A percentile compares a stretch with the other conserved stretches of the same genome.
phyloP scores from a whole-genome alignment of 2,329 filamentous ascomycete species.

The Aspergillus candidus region DNA sequence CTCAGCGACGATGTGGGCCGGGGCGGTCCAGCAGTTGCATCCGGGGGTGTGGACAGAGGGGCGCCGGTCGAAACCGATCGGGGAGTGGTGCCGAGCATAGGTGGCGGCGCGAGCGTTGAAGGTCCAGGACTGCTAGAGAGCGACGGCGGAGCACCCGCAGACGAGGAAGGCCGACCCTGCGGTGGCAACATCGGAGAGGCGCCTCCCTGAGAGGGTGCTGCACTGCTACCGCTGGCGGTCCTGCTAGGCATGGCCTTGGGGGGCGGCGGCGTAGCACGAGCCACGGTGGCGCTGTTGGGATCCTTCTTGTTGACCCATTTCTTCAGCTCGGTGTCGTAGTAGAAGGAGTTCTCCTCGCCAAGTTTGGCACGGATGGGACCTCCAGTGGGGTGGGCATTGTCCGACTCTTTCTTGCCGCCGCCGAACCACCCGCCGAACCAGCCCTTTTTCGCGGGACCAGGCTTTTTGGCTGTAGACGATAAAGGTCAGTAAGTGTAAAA shows the following conservation, averaged over 20 bases:
- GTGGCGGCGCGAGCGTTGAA: slow-evolving; percentile 25
- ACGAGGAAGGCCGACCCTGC: slow-evolving; percentile 30
- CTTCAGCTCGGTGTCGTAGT: slow-evolving; percentile 92
- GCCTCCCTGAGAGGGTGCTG: slow-evolving; percentile 39
- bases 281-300: slow-evolving; percentile 55
- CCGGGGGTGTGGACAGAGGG: slow-evolving; percentile 30
- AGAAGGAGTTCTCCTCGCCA: slow-evolving; percentile 86
- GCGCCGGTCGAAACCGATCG: slow-evolving; percentile 35
- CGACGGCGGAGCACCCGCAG: slow-evolving; percentile 22
- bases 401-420: slow-evolving; percentile 52
- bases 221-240: slow-evolving; percentile 50
- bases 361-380: slow-evolving; percentile 83
- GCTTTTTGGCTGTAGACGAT: slow-evolving; percentile 31
- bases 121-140: slow-evolving; percentile 28
- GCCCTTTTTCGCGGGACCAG: slow-evolving; percentile 33
- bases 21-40: slow-evolving; percentile 43
- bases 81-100: slow-evolving; percentile 19
- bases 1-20: slow-evolving; percentile 76
- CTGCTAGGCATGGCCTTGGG: slow-evolving; percentile 54
- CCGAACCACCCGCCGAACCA: slow-evolving; percentile 87
- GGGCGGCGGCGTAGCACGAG: slow-evolving; percentile 68
- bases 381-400: slow-evolving; percentile 27
- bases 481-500: slow-evolving; percentile 43
- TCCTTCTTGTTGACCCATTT: slow-evolving; percentile 98
- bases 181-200: slow-evolving; percentile 18